phyloP scores from a whole-genome alignment of 768 basidiomycete genomes.

The Mrakia frigida region DNA sequence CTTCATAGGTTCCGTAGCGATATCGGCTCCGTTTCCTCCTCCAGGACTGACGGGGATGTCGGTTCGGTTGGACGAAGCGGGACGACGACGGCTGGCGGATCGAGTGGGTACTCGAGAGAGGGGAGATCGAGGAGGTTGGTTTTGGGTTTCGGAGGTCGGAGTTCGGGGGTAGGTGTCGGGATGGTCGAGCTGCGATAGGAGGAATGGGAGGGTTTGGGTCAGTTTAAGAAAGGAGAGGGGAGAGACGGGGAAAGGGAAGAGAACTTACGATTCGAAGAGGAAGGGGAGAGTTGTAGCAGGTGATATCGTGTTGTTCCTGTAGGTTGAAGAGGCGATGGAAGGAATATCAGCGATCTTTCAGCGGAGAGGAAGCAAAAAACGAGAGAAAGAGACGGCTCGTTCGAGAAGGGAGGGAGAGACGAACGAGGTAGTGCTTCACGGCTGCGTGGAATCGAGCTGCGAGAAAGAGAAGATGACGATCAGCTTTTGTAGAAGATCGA shows the following conservation, averaged over 20 bases:
- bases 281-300: constrained; percentile 56
- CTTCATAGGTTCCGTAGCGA: constrained; percentile 10
- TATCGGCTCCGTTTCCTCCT: neutral
- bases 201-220: neutral
- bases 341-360: no score
- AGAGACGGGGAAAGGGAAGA: neutral
- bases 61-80: neutral
- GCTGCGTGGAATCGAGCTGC: constrained; percentile 70
- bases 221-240: neutral
- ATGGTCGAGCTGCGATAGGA: neutral
- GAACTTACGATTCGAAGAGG: constrained; percentile 52
- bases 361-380: neutral
- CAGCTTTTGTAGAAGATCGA: neutral
- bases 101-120: neutral
- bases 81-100: neutral
- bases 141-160: neutral
- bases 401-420: neutral
- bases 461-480: neutral
- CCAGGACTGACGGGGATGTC: neutral
- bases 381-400: no score
- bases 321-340: neutral
- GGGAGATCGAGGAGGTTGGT: neutral
- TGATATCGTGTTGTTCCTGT: constrained; percentile 64
- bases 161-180: neutral
- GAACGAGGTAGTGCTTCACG: constrained; percentile 50